phyloP scores from a whole-genome alignment of 2,329 filamentous ascomycete genomes.

The Colletotrichum australisinense region DNA sequence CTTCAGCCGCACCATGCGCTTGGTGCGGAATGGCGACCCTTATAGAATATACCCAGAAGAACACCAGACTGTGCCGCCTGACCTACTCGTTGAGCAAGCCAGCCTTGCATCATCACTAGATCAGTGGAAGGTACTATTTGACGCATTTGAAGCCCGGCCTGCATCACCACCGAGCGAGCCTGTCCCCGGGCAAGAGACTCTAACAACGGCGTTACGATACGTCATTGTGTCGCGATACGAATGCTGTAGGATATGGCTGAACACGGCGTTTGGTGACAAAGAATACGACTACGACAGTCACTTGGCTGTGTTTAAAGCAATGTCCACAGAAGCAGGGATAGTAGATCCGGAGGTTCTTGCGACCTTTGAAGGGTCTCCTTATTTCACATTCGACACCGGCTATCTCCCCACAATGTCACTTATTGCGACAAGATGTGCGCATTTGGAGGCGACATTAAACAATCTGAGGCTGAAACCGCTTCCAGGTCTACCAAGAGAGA shows the following conservation, averaged over 20 bases:
- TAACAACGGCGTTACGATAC: background rate
- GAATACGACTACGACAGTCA: background rate
- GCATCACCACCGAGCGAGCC: background rate
- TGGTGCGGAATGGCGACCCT: background rate
- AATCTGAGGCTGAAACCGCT: background rate
- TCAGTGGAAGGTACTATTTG: background rate
- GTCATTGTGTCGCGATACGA: background rate
- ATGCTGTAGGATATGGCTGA: conserved; percentile 10
- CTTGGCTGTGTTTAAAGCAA: background rate
- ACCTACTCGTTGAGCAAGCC: background rate
- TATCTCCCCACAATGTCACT: conserved; percentile 11
- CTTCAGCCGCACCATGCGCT: background rate
- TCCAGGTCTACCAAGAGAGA: conserved; percentile 4
- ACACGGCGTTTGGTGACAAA: background rate
- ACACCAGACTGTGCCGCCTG: background rate
- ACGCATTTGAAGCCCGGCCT: background rate
- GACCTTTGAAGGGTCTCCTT: background rate
- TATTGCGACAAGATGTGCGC: background rate
- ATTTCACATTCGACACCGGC: background rate
- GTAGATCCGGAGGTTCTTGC: background rate
- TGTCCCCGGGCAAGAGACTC: background rate
- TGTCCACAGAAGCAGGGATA: background rate
- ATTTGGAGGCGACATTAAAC: conserved; percentile 4
- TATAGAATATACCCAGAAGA: background rate
- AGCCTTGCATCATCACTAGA: background rate